Evolutionary conservation across 106 monocot genomes (phyloP).

Genomic region (Hemerocallis citrina): DNA sequence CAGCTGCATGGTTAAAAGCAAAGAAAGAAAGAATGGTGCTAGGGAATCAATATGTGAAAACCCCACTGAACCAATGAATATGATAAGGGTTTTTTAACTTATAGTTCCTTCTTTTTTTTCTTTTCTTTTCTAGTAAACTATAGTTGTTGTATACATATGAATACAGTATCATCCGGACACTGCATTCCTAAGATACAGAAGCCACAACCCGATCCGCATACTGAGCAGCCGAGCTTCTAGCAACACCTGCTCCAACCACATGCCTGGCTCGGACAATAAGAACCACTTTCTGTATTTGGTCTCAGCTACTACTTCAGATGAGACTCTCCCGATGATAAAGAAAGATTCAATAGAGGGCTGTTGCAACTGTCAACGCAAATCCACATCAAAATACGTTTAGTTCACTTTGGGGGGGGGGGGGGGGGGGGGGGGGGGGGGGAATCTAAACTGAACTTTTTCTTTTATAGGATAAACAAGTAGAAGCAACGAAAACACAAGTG

Average conservation of each 20-base stretch:
- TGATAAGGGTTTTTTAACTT: too few relatives aligned
- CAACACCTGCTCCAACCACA: conserved; percentile 43
- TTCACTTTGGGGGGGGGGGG: neutral
- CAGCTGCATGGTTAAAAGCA: too few relatives aligned
- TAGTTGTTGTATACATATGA: too few relatives aligned
- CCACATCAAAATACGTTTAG: neutral
- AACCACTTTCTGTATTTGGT: conserved; percentile 25
- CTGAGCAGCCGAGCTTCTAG: conserved; percentile 52
- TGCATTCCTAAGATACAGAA: conserved; percentile 45
- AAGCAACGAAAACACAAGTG: too few relatives aligned
- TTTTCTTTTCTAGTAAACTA: too few relatives aligned
- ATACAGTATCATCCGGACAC: conserved; percentile 21
- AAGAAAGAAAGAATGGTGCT: too few relatives aligned
- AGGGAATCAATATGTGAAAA: too few relatives aligned
- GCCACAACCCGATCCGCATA: conserved; percentile 51
- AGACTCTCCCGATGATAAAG: conserved; percentile 63
- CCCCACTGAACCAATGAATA: too few relatives aligned
- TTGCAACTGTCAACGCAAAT: conserved; percentile 44
- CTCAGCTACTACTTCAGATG: conserved; percentile 68
- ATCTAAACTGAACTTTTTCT: neutral
- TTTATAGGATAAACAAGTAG: too few relatives aligned
- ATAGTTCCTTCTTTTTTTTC: too few relatives aligned
- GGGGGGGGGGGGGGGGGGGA: neutral
- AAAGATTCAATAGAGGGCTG: conserved; percentile 62
- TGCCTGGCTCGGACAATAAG: conserved; percentile 18